Conservation (phyloP, 805 yeast species). For the Debaryomyces prosopidis region DNA sequence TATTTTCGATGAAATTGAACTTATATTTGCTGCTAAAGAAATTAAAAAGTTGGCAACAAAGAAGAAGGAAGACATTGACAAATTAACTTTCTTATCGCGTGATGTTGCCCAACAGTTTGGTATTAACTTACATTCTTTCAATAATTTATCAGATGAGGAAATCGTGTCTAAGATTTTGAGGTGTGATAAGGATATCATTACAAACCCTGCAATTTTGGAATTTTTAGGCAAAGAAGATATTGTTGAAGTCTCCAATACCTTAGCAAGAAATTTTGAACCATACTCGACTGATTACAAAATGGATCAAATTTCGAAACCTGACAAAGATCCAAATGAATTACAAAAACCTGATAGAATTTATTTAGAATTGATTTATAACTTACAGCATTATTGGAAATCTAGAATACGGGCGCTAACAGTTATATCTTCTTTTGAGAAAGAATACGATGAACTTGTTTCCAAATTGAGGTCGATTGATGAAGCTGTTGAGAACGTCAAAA, state of each 20-base stretch:
- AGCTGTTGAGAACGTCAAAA: slow-evolving; percentile 53
- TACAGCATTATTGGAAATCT: slow-evolving; percentile 71
- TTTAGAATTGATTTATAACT: slow-evolving; percentile 64
- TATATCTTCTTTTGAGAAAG: slow-evolving; percentile 59
- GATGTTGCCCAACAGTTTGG: slow-evolving; percentile 81
- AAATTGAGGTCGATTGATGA: slow-evolving; percentile 61
- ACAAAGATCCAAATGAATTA: slow-evolving; percentile 55
- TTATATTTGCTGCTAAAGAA: slow-evolving; percentile 59
- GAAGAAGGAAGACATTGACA: slow-evolving; percentile 44
- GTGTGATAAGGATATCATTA: slow-evolving; percentile 58
- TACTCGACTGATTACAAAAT: slow-evolving; percentile 53
- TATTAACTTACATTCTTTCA: slow-evolving; percentile 69
- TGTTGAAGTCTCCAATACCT: slow-evolving; percentile 54
- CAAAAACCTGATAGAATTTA: slow-evolving; percentile 72
- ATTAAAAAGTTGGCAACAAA: slow-evolving; percentile 44
- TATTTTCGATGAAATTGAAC: slow-evolving; percentile 63
- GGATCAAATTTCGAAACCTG: slow-evolving; percentile 38
- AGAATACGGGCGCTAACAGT: slow-evolving; percentile 64
- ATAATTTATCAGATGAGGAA: slow-evolving; percentile 51
- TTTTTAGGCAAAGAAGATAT: slow-evolving; percentile 70
- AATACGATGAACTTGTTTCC: slow-evolving; percentile 58
- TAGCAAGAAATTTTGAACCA: slow-evolving; percentile 61
- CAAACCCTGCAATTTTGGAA: slow-evolving; percentile 61
- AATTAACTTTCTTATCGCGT: slow-evolving; percentile 59
- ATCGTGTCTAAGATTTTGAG: slow-evolving; percentile 53